Evolutionary conservation across 768 basidiomycete genomes (phyloP), one percentile per base, ranked within the genome.

Genomic region (Cystoderma amianthinum): DNA sequence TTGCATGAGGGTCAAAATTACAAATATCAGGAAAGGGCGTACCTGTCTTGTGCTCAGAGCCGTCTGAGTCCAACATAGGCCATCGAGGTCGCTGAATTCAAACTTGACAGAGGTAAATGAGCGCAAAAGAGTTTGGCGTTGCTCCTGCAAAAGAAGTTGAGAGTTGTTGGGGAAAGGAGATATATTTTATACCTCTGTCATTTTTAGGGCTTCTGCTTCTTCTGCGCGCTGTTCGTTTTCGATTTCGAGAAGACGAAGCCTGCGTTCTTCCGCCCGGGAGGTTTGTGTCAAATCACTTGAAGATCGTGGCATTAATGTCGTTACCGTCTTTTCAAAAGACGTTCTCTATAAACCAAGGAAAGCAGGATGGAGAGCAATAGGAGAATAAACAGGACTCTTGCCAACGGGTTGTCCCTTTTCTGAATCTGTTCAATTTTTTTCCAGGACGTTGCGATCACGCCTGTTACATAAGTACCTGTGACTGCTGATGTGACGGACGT

Each of bases 11-110:
- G 36, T 22, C 7, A 49, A 23, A 19, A 30, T 5, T 12, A 33
- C 17, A 28, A 22, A 17, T n/a, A n/a, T n/a, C n/a, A n/a, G 32
- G 16, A 21, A 13, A 28, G 33, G 17, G 19, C 30, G 33, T 41
- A 58, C 62, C 49, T 60, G 59, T 16, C 49, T 55, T 41, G 41
- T 49, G 3, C 57, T 57, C 5, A 64, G 60, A 3, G 62, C 60
- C 20, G 61, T 56, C 34, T 60, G 61, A 13, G 67, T 56, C 78
- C 77, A 77, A 25, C 68, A 64, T 24, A 76, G 57, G 0, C 79
- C 79, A 41, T 81, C 79, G 12, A 81, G 65, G 54, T 81, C 79
- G 42, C 67, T 64, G 50, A 80, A 81, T 47, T 81, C 78, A 5
- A 71, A 71, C 46, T 81, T 80, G 23, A 80, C 78, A 3, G 65